These are phyloP conservation scores for Fusarium penzigii DNA, from an alignment of 2,329 filamentous ascomycete genomes.

Conservation along the genomic window DNA sequence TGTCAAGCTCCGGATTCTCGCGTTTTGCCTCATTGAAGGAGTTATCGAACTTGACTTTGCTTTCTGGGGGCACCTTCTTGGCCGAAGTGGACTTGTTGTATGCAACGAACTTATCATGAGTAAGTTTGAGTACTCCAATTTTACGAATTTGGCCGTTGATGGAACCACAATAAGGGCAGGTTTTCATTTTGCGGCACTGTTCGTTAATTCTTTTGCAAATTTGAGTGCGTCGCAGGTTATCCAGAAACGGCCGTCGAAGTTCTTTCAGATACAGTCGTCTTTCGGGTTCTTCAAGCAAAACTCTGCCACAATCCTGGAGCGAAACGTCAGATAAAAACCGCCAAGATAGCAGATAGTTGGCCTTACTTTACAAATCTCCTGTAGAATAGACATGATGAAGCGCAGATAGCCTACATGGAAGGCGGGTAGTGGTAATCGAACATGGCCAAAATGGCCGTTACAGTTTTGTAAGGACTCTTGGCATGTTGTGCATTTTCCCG, in stretches of 20 bases:
- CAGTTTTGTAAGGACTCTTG: conserved; percentile 79
- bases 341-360: neutral
- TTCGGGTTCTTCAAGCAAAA: conserved; percentile 80
- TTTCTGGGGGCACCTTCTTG: conserved; percentile 78
- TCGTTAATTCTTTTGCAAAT: conserved; percentile 88
- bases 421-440: conserved; percentile 84
- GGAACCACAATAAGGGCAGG: conserved; percentile 76
- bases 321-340: conserved; percentile 6
- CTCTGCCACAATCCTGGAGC: conserved; percentile 71
- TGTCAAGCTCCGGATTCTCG: conserved; percentile 80
- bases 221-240: conserved; percentile 81
- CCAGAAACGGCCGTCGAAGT: conserved; percentile 77
- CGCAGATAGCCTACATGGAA: conserved; percentile 97
- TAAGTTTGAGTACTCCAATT: conserved; percentile 86
- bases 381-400: conserved; percentile 86
- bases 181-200: conserved; percentile 83
- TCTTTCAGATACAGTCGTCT: conserved; percentile 77
- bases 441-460: conserved; percentile 93
- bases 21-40: conserved; percentile 81
- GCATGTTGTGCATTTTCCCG: conserved; percentile 78
- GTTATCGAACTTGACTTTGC: conserved; percentile 81
- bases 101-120: conserved; percentile 86
- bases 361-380: conserved; percentile 84
- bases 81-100: conserved; percentile 87
- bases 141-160: conserved; percentile 93